Conservation (phyloP, 306 rosid species). For the Casuarina cunninghamiana region DNA sequence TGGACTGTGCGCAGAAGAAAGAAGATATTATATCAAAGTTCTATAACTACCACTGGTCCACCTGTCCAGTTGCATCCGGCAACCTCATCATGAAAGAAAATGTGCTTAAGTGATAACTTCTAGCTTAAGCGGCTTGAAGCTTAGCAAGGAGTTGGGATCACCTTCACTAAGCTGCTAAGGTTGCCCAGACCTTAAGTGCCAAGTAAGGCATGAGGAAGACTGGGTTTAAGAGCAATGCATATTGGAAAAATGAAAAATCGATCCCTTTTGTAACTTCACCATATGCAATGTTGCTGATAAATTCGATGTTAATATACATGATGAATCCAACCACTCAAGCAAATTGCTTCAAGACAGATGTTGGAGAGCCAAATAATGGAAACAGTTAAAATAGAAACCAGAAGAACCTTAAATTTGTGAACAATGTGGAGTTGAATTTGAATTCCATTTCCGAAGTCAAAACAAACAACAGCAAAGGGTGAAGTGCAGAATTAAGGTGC, state of each 20-base stretch:
- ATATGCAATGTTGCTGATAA: not conserved
- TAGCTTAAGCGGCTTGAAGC: not conserved
- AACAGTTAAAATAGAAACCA: not conserved
- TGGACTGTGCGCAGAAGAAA: not conserved
- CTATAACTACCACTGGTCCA: not conserved
- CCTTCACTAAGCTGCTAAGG: not conserved
- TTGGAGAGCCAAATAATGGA: not conserved
- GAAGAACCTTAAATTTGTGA: not conserved
- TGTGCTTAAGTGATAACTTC: not conserved
- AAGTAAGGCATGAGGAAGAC: not conserved
- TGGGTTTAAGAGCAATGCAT: not conserved
- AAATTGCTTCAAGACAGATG: not conserved
- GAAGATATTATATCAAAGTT: too few species aligned
- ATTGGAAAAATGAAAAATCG: not conserved
- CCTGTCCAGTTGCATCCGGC: not conserved
- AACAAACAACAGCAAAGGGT: too few species aligned
- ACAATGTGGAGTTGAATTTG: too few species aligned
- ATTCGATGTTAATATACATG: not conserved
- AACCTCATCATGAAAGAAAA: not conserved
- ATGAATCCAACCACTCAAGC: slow-evolving; percentile 1
- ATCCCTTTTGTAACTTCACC: not conserved
- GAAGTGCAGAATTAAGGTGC: too few species aligned
- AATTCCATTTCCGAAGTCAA: too few species aligned
- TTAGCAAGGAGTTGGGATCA: not conserved
- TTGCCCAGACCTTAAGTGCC: not conserved